Evolutionary conservation across 805 yeast genomes (phyloP).

Genomic region (Teunomyces tritomae): DNA sequence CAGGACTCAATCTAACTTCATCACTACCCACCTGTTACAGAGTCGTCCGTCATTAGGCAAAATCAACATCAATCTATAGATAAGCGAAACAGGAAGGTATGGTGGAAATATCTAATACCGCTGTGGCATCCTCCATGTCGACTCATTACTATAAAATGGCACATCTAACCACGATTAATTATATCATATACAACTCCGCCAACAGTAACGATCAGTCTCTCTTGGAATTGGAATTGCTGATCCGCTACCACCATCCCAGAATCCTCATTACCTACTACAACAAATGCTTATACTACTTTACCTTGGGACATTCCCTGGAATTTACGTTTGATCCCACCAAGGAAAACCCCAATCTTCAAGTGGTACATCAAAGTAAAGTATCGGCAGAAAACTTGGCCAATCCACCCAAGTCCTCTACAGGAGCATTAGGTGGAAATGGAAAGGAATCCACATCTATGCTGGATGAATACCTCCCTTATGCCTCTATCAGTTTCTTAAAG

Average conservation of each 20-base stretch:
- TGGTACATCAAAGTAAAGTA: constrained; percentile 21
- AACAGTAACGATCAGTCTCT: constrained; percentile 35
- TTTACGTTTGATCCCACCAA: constrained; percentile 12
- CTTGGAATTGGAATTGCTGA: constrained; percentile 36
- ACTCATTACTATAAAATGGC: constrained; percentile 44
- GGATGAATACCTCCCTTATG: constrained; percentile 30
- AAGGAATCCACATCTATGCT: constrained; percentile 8
- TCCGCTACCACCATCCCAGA: constrained; percentile 35
- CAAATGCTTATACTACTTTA: constrained; percentile 36
- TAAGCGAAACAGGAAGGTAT: background rate
- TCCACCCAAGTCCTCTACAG: constrained; percentile 22
- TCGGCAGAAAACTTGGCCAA: constrained; percentile 26
- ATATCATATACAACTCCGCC: constrained; percentile 27
- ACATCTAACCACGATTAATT: constrained; percentile 29
- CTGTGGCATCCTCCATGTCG: constrained; percentile 22
- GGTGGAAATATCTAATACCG: background rate
- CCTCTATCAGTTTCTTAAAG: constrained; percentile 36
- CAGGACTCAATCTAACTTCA: background rate
- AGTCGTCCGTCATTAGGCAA: background rate
- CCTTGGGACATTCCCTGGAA: constrained; percentile 22
- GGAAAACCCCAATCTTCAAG: constrained; percentile 23
- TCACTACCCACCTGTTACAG: background rate
- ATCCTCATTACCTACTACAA: constrained; percentile 41
- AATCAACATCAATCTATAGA: background rate
- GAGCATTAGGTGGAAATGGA: constrained; percentile 2